Conservation (phyloP, 2,329 filamentous ascomycete species). For the Dendryphion nanum region DNA sequence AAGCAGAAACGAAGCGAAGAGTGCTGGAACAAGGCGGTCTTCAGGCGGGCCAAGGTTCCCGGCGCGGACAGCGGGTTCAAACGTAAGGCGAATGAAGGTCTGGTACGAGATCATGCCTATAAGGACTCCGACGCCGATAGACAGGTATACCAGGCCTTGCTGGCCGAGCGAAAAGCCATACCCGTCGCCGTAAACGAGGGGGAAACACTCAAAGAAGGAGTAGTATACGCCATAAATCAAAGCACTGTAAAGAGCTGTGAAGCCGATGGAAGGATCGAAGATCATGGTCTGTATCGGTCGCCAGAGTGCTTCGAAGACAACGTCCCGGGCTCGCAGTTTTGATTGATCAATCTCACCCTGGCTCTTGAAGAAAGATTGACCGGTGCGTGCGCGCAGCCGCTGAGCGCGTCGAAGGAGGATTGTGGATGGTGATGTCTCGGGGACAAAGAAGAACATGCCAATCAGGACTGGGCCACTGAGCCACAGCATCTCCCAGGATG, state of each 20-base stretch:
- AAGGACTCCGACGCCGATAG: background rate
- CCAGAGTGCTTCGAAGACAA: conserved; percentile 56
- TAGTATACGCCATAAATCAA: conserved; percentile 73
- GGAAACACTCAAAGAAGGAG: conserved; percentile 70
- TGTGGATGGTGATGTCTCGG: conserved; percentile 81
- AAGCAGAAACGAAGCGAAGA: conserved; percentile 5
- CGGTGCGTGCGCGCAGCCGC: conserved; percentile 68
- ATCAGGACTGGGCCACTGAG: conserved; percentile 69
- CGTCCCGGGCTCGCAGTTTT: conserved; percentile 33
- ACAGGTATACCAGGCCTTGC: conserved; percentile 1
- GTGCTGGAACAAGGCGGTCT: conserved; percentile 3
- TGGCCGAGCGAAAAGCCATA: background rate
- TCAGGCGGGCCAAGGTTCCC: conserved; percentile 2
- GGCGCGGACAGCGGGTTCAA: background rate
- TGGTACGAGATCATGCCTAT: background rate
- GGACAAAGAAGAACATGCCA: conserved; percentile 79
- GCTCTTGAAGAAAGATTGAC: conserved; percentile 65
- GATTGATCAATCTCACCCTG: conserved; percentile 73
- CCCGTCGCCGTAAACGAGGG: conserved; percentile 68
- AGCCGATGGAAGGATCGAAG: conserved; percentile 77
- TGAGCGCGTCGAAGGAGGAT: conserved; percentile 70
- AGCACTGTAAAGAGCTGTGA: conserved; percentile 81
- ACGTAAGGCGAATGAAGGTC: background rate
- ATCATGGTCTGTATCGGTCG: conserved; percentile 84
- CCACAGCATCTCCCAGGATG: conserved; percentile 86